Base-by-base conservation (phyloP, 2,329 filamentous ascomycete genomes). In the Clonostachys solani region DNA sequence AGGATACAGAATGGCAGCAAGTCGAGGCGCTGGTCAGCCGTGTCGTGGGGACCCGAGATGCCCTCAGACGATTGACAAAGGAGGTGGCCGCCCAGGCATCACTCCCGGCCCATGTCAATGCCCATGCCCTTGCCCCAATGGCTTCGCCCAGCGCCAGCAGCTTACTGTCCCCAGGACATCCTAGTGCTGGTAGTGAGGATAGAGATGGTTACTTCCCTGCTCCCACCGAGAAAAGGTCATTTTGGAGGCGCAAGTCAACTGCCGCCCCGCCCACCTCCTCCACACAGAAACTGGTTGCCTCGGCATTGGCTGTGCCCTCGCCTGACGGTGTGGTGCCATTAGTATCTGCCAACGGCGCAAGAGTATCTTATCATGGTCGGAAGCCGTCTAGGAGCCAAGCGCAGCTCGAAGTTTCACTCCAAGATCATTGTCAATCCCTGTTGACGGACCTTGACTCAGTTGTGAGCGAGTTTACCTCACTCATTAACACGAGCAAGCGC, bases 191-290 rank as follows among this genome's bases (percentile, higher is more conserved):
- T 4, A 77, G 80, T 18, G 78, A 79, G 15, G 77, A 76, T 17
- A 62, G 64, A 4, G 80, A 79, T 35, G 73, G 80, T 48, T 85
- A 84, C 56, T 83, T 81, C 29, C 54, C 68, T 3, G 55, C 64
- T 9, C 56, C 61, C 8, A 57, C 67, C 5, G 83, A 90, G 46
- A 89, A 77, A 62, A 80, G 83, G 49, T 75, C 89, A 0, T 97
- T 99, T 60, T 99, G 94, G 94, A 95, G 91, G 65, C 83, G 92
- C 43, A 96, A 95, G 67, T 74, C 85, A 1, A 92, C 84, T 56
- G 71, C 72, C 2, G 64, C 74, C 17, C 63, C 69, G 33, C 63
- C 69, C 6, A 65, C 74, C 3, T 61, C 67, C 29, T 60, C 65
- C 10, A 52, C 71, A 17, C 68, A 74, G 8, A 62, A 71, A 34